These are phyloP conservation scores for Camellia oleifera DNA, from an alignment of 179 eudicot genomes.

Conservation along the genomic window DNA sequence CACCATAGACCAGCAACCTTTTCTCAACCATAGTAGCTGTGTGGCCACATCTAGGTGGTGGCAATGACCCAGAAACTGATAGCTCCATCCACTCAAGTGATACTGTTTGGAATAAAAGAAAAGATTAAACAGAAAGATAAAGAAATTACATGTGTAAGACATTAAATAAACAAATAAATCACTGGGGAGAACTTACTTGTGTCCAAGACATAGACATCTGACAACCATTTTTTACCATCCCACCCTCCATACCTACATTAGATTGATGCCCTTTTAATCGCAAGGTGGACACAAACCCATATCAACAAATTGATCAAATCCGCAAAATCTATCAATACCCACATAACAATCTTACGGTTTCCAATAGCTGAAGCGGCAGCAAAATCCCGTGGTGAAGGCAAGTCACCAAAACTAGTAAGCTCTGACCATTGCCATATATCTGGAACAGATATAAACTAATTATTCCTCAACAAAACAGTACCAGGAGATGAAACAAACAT, in stretches of 20 bases:
- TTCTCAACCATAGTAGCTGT: conserved; percentile 96
- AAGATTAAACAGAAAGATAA: neutral
- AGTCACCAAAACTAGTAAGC: conserved; percentile 91
- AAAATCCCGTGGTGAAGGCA: conserved; percentile 96
- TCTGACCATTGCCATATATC: conserved; percentile 99
- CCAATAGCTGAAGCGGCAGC: conserved; percentile 94
- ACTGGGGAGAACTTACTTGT: conserved; percentile 57
- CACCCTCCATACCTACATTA: conserved; percentile 94
- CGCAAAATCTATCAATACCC: conserved; percentile 21
- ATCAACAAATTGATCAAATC: conserved; percentile 9
- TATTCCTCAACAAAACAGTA: conserved; percentile 14
- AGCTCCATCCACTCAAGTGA: conserved; percentile 96
- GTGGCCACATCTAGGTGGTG: conserved; percentile 98
- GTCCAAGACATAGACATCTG: conserved; percentile 89
- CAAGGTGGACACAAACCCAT: neutral
- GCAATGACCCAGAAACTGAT: conserved; percentile 74
- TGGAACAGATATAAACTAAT: conserved; percentile 24
- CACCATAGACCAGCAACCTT: conserved; percentile 87
- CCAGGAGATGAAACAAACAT: conserved; percentile 7
- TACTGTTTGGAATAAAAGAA: conserved; percentile 42
- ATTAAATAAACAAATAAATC: conserved; percentile 5
- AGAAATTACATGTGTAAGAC: neutral
- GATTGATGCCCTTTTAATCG: conserved; percentile 14
- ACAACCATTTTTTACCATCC: conserved; percentile 96
- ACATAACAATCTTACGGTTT: conserved; percentile 94